Evolutionary conservation across 306 rosid species (phyloP).

Genomic region (Lathyrus tuberosus): DNA sequence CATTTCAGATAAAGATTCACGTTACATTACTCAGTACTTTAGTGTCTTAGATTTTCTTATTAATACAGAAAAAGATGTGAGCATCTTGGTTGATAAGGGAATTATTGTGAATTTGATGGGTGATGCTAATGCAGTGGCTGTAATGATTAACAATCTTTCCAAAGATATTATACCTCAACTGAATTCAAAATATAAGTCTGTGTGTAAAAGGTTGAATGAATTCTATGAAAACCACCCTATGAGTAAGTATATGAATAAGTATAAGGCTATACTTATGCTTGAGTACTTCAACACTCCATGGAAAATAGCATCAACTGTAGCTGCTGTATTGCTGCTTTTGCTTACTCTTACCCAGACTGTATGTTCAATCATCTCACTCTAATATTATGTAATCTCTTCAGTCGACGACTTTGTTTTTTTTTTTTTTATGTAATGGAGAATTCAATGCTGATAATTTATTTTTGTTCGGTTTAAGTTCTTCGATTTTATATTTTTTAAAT

Average conservation of each 20-base stretch:
- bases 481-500: too few relatives aligned
- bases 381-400: too few relatives aligned
- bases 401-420: too few relatives aligned
- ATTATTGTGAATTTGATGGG: constrained; percentile 23
- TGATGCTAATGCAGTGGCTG: constrained; percentile 28
- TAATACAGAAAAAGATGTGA: neutral
- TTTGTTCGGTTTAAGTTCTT: too few relatives aligned
- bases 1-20: neutral
- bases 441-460: too few relatives aligned
- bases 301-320: too few relatives aligned
- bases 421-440: too few relatives aligned
- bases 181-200: neutral
- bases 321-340: too few relatives aligned
- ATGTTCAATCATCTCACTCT: too few relatives aligned
- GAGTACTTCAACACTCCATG: too few relatives aligned
- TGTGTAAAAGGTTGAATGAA: neutral
- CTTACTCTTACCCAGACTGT: too few relatives aligned
- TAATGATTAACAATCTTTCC: neutral
- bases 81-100: neutral
- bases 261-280: neutral
- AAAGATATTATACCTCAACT: neutral
- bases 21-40: constrained; percentile 15
- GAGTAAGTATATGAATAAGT: neutral
- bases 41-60: neutral
- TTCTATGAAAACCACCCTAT: constrained; percentile 28